These are phyloP conservation scores for Xylaria hypoxylon DNA, from an alignment of 2,329 filamentous ascomycete species.

Conservation along the genomic window DNA sequence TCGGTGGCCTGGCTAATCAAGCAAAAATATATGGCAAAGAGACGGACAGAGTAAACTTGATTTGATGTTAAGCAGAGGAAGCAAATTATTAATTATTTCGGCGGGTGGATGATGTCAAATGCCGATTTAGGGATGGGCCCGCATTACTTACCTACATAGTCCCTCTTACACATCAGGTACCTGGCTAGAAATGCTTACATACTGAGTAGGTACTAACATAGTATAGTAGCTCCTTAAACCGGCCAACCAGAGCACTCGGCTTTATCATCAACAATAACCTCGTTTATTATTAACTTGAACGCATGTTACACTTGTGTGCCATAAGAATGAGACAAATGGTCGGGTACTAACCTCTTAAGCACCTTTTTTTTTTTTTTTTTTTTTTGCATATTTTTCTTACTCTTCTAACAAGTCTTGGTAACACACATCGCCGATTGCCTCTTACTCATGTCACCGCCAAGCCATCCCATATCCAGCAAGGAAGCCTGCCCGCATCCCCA, in stretches of 20 bases:
- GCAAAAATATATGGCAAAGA: neutral
- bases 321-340: neutral
- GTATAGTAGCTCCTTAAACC: neutral
- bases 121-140: conserved; percentile 7
- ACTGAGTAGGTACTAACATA: neutral
- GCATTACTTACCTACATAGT: too few species aligned
- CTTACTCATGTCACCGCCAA: conserved; percentile 4
- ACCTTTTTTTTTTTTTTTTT: neutral
- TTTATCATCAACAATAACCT: neutral
- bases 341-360: too few species aligned
- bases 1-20: neutral
- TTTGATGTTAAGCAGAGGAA: conserved; percentile 35
- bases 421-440: neutral
- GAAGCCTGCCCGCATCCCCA: conserved; percentile 18
- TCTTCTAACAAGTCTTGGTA: neutral
- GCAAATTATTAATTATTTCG: conserved; percentile 38
- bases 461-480: conserved; percentile 29
- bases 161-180: too few species aligned
- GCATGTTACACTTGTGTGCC: neutral
- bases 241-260: neutral
- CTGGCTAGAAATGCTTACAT: neutral
- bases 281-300: too few species aligned
- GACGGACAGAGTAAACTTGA: neutral
- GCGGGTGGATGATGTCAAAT: conserved; percentile 47
- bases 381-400: too few species aligned